These are phyloP conservation scores for Arachnopeziza araneosa DNA, from an alignment of 2,329 filamentous ascomycete species.

Conservation along the genomic window DNA sequence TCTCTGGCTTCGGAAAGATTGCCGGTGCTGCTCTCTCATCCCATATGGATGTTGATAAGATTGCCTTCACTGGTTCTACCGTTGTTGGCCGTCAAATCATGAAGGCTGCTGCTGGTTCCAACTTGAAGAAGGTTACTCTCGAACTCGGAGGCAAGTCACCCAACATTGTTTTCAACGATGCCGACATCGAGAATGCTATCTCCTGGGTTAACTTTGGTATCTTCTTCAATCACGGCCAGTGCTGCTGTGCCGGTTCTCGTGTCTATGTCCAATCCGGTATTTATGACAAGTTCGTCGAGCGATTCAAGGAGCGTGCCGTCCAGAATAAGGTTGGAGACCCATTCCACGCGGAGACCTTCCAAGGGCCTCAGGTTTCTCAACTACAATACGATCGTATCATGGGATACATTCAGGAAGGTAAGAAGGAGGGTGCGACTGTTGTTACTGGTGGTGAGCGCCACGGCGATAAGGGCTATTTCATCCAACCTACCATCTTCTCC, in stretches of 20 bases:
- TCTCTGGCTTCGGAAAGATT: slow-evolving; percentile 61
- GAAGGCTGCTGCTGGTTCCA: slow-evolving; percentile 57
- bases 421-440: slow-evolving; percentile 58
- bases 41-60: slow-evolving; percentile 62
- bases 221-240: slow-evolving; percentile 39
- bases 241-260: slow-evolving; percentile 56
- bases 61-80: slow-evolving; percentile 62
- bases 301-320: slow-evolving; percentile 58
- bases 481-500: slow-evolving; percentile 68
- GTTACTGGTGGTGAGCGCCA: slow-evolving; percentile 61
- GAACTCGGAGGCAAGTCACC: slow-evolving; percentile 59
- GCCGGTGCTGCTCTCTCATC: slow-evolving; percentile 59
- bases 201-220: slow-evolving; percentile 53
- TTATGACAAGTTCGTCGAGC: slow-evolving; percentile 63
- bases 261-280: slow-evolving; percentile 65
- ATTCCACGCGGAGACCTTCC: slow-evolving; percentile 60
- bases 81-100: slow-evolving; percentile 57
- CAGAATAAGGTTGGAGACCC: slow-evolving; percentile 64
- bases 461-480: slow-evolving; percentile 64
- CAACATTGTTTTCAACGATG: slow-evolving; percentile 58
- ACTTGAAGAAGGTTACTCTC: slow-evolving; percentile 60
- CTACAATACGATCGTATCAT: slow-evolving; percentile 67
- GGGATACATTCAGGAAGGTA: slow-evolving; percentile 59
- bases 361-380: slow-evolving; percentile 65
- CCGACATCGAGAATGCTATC: slow-evolving; percentile 56